phyloP scores from a whole-genome alignment of 2,329 filamentous ascomycete genomes.

The Cadophora luteo-olivacea region DNA sequence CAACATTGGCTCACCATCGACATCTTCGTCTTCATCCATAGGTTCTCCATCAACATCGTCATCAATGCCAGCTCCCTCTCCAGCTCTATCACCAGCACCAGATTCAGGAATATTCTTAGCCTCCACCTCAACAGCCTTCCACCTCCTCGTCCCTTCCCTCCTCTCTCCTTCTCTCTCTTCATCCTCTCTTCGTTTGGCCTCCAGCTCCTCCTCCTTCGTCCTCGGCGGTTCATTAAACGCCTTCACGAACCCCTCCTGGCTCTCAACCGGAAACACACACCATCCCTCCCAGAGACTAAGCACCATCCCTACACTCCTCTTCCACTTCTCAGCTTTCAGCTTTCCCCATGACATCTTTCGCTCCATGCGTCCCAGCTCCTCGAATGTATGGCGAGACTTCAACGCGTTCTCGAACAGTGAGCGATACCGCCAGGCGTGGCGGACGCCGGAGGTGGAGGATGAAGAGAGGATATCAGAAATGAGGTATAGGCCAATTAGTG shows the following conservation, averaged over 20 bases:
- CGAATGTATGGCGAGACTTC: conserved; percentile 64
- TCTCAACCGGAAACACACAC: conserved; percentile 76
- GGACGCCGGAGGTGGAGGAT: conserved; percentile 66
- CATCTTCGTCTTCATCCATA: conserved; percentile 52
- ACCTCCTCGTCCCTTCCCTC: conserved; percentile 42
- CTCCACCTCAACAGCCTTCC: conserved; percentile 48
- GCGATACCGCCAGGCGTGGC: conserved; percentile 73
- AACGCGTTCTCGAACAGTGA: conserved; percentile 68
- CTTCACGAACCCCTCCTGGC: conserved; percentile 72
- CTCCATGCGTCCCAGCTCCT: conserved; percentile 67
- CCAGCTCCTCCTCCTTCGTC: conserved; percentile 48
- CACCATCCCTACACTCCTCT: conserved; percentile 62
- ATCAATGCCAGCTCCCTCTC: conserved; percentile 54
- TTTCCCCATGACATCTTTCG: conserved; percentile 70
- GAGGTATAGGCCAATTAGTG: conserved; percentile 82
- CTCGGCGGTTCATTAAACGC: conserved; percentile 75
- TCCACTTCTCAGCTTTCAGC: conserved; percentile 71
- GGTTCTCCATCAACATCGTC: conserved; percentile 45
- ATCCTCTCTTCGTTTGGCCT: conserved; percentile 44
- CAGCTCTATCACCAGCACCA: conserved; percentile 51
- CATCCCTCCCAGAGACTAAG: conserved; percentile 69
- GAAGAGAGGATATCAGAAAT: conserved; percentile 73
- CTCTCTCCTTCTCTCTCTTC: conserved; percentile 39
- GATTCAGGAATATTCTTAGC: conserved; percentile 43
- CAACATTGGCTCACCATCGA: conserved; percentile 47